A percentile compares a stretch with the other conserved stretches of the same genome.
Evolutionary conservation across 176 grass and related monocot species (phyloP).

Genomic region (Zizania latifolia): DNA sequence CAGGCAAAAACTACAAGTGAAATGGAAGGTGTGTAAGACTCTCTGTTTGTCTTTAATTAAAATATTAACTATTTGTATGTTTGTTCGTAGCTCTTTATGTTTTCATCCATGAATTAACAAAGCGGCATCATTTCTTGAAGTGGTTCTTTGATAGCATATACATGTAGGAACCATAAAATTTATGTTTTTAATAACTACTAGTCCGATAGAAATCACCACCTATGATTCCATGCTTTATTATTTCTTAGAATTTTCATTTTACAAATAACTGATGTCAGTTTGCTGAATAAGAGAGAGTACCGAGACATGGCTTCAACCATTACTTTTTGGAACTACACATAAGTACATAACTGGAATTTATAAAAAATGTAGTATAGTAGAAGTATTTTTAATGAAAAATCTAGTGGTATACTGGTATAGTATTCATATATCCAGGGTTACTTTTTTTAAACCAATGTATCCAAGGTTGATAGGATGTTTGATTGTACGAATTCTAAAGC

Average conservation of each 20-base stretch:
- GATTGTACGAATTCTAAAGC: too few species aligned
- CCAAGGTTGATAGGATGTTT: too few species aligned
- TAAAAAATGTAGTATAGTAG: background rate
- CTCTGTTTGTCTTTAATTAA: background rate
- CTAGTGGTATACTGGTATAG: background rate
- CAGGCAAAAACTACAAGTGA: constrained; percentile 54
- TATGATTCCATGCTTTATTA: background rate
- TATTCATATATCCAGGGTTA: background rate
- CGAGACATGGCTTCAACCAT: background rate
- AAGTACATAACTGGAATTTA: background rate
- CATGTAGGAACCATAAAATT: background rate
- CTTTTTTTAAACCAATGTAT: too few species aligned
- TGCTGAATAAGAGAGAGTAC: background rate
- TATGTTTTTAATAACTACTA: background rate
- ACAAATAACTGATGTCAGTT: background rate
- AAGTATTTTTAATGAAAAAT: background rate
- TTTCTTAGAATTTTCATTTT: background rate
- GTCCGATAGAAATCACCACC: background rate
- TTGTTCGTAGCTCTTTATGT: background rate
- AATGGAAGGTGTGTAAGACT: constrained; percentile 66
- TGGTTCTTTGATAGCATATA: background rate
- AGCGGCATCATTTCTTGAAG: background rate
- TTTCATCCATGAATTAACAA: background rate
- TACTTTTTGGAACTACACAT: background rate
- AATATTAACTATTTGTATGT: background rate